Conservation (phyloP, 2,329 filamentous ascomycete species). For the Alternaria hordeiaustralica region DNA sequence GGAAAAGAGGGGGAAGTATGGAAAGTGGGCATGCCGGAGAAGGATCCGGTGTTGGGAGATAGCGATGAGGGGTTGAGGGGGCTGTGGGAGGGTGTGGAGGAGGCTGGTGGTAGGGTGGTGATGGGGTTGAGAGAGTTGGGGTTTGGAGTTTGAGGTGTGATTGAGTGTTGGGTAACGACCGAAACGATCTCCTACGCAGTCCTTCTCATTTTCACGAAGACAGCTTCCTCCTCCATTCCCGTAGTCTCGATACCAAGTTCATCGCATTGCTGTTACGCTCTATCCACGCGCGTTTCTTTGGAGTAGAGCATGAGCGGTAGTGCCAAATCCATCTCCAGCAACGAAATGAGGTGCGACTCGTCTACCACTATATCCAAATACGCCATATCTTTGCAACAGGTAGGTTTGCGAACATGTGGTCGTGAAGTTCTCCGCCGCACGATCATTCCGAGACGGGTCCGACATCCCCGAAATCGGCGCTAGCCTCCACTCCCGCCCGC, state of each 20-base stretch:
- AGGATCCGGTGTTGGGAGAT: constrained; percentile 58
- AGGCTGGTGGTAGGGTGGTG: not conserved
- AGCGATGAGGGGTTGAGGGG: constrained; percentile 47
- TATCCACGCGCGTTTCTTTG: not conserved
- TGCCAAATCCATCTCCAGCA: not conserved
- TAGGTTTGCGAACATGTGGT: not conserved
- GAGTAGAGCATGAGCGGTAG: not conserved
- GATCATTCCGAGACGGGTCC: not conserved
- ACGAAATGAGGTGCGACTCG: not conserved
- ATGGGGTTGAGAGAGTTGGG: not conserved
- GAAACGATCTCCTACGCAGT: not conserved
- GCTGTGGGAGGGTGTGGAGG: constrained; percentile 37
- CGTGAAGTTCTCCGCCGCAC: not conserved
- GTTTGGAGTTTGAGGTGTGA: not conserved
- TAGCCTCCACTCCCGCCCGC: not conserved
- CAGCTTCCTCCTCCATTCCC: not conserved
- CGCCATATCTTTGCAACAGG: not conserved
- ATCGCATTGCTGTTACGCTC: not conserved
- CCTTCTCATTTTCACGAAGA: not conserved
- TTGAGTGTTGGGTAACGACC: not conserved
- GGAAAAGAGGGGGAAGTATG: constrained; percentile 54
- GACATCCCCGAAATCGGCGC: not conserved
- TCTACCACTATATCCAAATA: not conserved
- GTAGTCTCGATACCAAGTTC: not conserved
- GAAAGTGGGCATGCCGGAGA: constrained; percentile 53